Percentiles rank a stretch among this genome's conserved stretches.
These are phyloP conservation scores for Paspalum notatum DNA, from an alignment of 176 grass and related monocot genomes.

Conservation along the genomic window DNA sequence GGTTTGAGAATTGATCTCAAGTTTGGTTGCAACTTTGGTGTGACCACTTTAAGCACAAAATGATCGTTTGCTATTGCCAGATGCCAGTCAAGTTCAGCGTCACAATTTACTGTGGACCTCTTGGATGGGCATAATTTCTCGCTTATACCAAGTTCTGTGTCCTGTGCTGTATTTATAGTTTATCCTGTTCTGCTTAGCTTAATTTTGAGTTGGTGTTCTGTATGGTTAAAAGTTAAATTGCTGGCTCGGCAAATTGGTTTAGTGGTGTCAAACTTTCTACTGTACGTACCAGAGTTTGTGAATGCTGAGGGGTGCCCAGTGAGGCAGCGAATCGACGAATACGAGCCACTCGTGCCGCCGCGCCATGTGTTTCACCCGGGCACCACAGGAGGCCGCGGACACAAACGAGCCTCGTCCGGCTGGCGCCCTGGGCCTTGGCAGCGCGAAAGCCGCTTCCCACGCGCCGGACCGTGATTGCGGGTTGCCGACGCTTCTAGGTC, in stretches of 20 bases:
- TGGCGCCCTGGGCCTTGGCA: slow-evolving; percentile 17
- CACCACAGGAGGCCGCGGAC: neutral
- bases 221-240: too few relatives aligned
- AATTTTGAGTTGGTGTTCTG: too few relatives aligned
- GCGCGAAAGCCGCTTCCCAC: slow-evolving; percentile 30
- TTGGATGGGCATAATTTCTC: neutral
- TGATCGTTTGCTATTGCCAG: neutral
- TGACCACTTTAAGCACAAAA: neutral
- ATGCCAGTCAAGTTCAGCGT: too few relatives aligned
- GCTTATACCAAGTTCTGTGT: neutral
- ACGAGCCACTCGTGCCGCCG: too few relatives aligned
- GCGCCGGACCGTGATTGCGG: slow-evolving; percentile 25
- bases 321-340: too few relatives aligned
- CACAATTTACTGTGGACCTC: neutral
- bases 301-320: too few relatives aligned
- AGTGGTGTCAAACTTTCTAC: too few relatives aligned
- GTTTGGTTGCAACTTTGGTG: neutral
- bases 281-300: too few relatives aligned
- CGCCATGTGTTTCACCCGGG: neutral
- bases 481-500: slow-evolving; percentile 40
- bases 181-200: neutral
- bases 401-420: neutral
- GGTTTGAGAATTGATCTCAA: slow-evolving; percentile 32
- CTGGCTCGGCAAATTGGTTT: too few relatives aligned
- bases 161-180: neutral